These are phyloP conservation scores for Thinopyrum obtusiflorum DNA, from an alignment of 202 grass and related monocot species.

Conservation along the genomic window DNA sequence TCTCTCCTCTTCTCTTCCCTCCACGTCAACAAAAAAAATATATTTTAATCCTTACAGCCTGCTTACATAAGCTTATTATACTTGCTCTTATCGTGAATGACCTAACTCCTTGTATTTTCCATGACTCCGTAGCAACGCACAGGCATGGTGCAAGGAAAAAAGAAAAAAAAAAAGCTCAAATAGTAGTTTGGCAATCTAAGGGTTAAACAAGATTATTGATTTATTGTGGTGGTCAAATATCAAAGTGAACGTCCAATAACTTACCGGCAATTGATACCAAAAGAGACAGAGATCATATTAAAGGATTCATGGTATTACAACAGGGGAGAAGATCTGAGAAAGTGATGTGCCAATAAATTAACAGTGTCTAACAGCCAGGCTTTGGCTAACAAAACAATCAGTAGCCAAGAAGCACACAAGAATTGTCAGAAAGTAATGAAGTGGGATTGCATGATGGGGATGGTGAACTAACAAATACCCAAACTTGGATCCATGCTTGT, in stretches of 20 bases:
- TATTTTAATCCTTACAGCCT: too few relatives aligned
- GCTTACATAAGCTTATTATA: too few relatives aligned
- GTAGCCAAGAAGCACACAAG: background rate
- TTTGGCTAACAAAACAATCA: background rate
- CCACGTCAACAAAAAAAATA: too few relatives aligned
- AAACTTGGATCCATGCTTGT: background rate
- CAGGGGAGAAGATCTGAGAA: background rate
- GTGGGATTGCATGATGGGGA: slow-evolving; percentile 15
- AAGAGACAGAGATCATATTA: background rate
- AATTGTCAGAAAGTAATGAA: slow-evolving; percentile 3
- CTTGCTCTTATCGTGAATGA: too few relatives aligned
- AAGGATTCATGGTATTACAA: background rate
- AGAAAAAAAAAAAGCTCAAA: background rate
- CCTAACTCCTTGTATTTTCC: too few relatives aligned
- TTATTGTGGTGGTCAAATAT: background rate
- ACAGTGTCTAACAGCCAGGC: background rate
- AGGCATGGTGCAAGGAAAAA: background rate
- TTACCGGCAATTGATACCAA: background rate
- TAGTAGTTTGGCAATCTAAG: background rate
- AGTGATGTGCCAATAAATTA: background rate
- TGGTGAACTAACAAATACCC: background rate
- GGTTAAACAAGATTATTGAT: background rate
- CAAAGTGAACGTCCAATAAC: background rate
- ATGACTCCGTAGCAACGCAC: too few relatives aligned
- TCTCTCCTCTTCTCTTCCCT: too few relatives aligned